These are phyloP conservation scores for Nymphaea colorata DNA, from an alignment of 164 flowering plant species.

Conservation along the genomic window DNA sequence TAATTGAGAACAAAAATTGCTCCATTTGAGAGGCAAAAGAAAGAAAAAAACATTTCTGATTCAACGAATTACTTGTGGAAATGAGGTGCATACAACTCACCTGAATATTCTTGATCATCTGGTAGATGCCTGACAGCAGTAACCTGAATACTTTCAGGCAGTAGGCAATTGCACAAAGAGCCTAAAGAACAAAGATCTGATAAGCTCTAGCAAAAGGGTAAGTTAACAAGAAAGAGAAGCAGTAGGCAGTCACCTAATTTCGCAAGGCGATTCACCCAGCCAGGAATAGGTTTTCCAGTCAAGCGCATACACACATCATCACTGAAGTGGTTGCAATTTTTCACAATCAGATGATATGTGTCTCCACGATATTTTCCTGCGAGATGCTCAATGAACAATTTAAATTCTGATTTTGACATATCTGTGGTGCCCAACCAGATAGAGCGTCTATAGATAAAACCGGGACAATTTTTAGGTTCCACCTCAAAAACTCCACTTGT, in stretches of 20 bases:
- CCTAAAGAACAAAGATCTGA: conserved; percentile 41
- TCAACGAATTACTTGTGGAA: no score
- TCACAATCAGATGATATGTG: conserved; percentile 81
- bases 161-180: conserved; percentile 79
- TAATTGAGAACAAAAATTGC: no score
- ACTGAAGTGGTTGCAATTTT: conserved; percentile 95
- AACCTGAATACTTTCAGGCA: conserved; percentile 70
- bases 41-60: no score
- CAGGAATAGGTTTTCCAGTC: conserved; percentile 86
- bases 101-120: conserved; percentile 47
- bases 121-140: conserved; percentile 66
- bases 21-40: no score
- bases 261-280: conserved; percentile 95
- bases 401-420: conserved; percentile 67
- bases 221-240: not conserved
- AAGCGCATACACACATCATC: conserved; percentile 62
- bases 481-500: conserved; percentile 95
- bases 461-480: conserved; percentile 93
- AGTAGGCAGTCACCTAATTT: conserved; percentile 44
- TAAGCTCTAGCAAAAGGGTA: not conserved
- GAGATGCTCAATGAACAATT: conserved; percentile 59
- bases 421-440: conserved; percentile 59
- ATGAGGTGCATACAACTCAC: conserved; percentile 17
- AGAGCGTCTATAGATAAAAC: conserved; percentile 75
- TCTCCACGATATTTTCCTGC: conserved; percentile 75